Conservation (phyloP, 163 green algal genomes). For the Scenedesmus sp. region DNA sequence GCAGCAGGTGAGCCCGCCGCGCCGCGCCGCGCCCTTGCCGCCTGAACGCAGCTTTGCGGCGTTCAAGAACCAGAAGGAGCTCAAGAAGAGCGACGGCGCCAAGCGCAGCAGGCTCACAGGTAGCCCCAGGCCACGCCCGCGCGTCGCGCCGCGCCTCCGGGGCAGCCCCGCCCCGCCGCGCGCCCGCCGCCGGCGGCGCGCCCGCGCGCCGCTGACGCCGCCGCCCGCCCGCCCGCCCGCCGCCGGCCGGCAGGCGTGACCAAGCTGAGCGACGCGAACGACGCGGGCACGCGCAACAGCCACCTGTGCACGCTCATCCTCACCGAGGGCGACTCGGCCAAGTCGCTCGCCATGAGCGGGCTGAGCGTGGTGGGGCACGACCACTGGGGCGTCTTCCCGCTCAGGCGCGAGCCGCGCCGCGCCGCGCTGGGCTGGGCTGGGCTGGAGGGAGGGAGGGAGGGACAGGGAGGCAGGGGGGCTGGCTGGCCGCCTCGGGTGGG, state of each 20-base stretch:
- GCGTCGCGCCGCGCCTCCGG: too few relatives aligned
- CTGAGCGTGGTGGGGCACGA: slow-evolving; percentile 96
- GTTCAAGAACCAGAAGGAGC: slow-evolving; percentile 95
- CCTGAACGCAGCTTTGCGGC: slow-evolving; percentile 89
- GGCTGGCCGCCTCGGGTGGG: too few relatives aligned
- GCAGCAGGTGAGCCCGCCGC: too few relatives aligned
- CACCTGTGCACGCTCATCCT: slow-evolving; percentile 99
- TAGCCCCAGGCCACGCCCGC: too few relatives aligned
- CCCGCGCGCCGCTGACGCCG: too few relatives aligned
- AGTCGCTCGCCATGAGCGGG: slow-evolving; percentile 93
- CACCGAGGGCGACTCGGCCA: slow-evolving; percentile 98
- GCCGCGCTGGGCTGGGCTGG: too few relatives aligned
- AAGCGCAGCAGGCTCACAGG: slow-evolving; percentile 90
- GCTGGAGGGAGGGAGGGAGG: too few relatives aligned
- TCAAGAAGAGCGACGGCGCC: slow-evolving; percentile 98
- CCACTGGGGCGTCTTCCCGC: slow-evolving; percentile 97
- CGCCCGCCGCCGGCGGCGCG: too few relatives aligned
- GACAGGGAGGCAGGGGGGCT: too few relatives aligned
- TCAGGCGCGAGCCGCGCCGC: slow-evolving; percentile 54
- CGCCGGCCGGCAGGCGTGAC: slow-evolving; percentile 78
- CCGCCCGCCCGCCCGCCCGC: not conserved
- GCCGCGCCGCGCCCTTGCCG: too few relatives aligned
- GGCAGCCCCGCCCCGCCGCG: too few relatives aligned
- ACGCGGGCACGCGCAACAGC: slow-evolving; percentile 89
- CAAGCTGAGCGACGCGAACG: slow-evolving; percentile 99